Evolutionary conservation across 2,329 filamentous ascomycete genomes (phyloP).

Genomic region (Exophiala lecanii-corni): DNA sequence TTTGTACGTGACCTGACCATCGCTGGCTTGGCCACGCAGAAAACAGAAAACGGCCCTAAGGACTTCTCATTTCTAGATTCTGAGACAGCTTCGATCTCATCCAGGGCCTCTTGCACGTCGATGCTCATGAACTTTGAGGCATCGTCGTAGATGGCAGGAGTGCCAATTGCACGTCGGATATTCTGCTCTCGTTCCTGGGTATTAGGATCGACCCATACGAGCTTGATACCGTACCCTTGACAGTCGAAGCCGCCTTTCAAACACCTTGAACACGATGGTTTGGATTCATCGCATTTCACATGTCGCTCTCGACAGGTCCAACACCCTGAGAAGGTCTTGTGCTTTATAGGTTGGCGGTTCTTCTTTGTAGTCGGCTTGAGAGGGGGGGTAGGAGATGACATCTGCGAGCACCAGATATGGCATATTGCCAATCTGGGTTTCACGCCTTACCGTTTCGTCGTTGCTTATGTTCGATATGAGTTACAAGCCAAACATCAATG

Average conservation of each 20-base stretch:
- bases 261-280: constrained; percentile 27
- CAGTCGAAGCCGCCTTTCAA: constrained; percentile 29
- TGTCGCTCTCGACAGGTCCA: constrained; percentile 21
- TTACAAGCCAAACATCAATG: no score
- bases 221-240: constrained; percentile 28
- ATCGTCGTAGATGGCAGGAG: constrained; percentile 16
- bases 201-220: constrained; percentile 20
- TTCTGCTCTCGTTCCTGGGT: constrained; percentile 21
- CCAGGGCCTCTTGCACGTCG: constrained; percentile 16
- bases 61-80: not conserved
- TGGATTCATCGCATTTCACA: constrained; percentile 30
- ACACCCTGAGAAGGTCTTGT: constrained; percentile 23
- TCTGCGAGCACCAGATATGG: no score
- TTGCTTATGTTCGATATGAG: no score
- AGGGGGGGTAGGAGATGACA: not conserved
- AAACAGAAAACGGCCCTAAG: constrained; percentile 19
- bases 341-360: constrained; percentile 18
- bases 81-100: constrained; percentile 13
- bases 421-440: no score
- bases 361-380: constrained; percentile 2
- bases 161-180: constrained; percentile 17
- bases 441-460: no score
- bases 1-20: no score
- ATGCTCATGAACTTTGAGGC: constrained; percentile 14
- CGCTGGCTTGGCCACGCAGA: not conserved